phyloP scores from a whole-genome alignment of 345 rosid genomes.

The Eucalyptus sp. region DNA sequence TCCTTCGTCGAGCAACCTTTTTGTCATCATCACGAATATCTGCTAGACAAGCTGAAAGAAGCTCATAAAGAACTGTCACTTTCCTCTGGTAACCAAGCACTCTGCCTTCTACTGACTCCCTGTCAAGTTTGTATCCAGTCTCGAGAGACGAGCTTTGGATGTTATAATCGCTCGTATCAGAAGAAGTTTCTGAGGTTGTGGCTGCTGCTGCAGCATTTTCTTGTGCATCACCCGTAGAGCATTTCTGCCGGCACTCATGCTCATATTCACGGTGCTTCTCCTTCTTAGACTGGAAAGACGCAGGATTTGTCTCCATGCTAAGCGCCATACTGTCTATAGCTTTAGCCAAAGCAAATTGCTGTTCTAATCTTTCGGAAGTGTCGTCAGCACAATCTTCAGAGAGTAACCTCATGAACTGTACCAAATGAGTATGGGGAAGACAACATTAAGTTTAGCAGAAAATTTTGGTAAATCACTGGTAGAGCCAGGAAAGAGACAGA shows the following conservation, averaged over 20 bases:
- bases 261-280: slow-evolving; percentile 73
- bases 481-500: background rate
- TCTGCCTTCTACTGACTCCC: slow-evolving; percentile 39
- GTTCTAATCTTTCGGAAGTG: slow-evolving; percentile 34
- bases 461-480: background rate
- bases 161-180: background rate
- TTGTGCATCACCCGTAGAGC: slow-evolving; percentile 27
- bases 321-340: slow-evolving; percentile 57
- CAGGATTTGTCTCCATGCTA: slow-evolving; percentile 37
- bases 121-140: slow-evolving; percentile 19
- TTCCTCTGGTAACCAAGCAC: slow-evolving; percentile 63
- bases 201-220: slow-evolving; percentile 13
- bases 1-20: slow-evolving; percentile 42
- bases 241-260: slow-evolving; percentile 62
- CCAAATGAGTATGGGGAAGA: background rate
- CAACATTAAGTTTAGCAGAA: background rate
- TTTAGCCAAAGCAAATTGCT: slow-evolving; percentile 60
- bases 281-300: slow-evolving; percentile 41
- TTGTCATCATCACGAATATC: slow-evolving; percentile 42
- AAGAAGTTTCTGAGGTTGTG: background rate
- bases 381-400: slow-evolving; percentile 53
- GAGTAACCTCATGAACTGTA: slow-evolving; percentile 68
- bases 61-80: slow-evolving; percentile 71
- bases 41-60: slow-evolving; percentile 89
- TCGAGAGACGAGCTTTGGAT: slow-evolving; percentile 7